Evolutionary conservation across 148 eudicot genomes (phyloP), one percentile per base, ranked within the genome.

Genomic region (Polygonum maritimum): DNA sequence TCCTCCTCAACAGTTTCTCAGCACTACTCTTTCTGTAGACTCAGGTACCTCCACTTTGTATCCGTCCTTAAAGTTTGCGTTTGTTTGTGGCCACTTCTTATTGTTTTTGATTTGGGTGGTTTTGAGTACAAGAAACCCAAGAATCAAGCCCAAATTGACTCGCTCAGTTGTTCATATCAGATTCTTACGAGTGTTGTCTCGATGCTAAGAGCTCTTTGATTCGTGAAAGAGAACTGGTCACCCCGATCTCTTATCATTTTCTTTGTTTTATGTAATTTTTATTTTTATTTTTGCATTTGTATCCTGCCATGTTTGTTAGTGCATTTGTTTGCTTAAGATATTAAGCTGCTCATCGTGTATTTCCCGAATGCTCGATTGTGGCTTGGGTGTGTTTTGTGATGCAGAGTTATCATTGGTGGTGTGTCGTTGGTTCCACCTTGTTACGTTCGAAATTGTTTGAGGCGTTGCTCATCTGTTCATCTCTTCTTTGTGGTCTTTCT

Each of bases 91-190:
- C 36, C 38, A 60, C 38, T 60, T 36, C 16, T 60, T 31, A 1
- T 0, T 26, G 31, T 26, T 5, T 60, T 60, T 8, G 10, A 60
- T 60, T 60, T 60, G 63, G 31, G 63, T 57, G 21, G 63, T 57
- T 57, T 57, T 57, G 69, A 13, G 69, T 60, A 60, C 69, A 60
- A 60, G 69, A 60, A 60, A 60, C 12, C 67, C 69, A 60, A 60
- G 36, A 57, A 60, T 60, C 69, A 26, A 26, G 36, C 8, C 69
- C 33, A 60, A 60, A 60, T 60, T 31, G 36, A 60, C 69, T 60
- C 69, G 36, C 10, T 26, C 60, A 54, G n/a, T 54, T 54, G 60
- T n/a, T 54, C 60, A 2, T 54, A 54, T 54, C 60, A 15, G 1
- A n/a, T 22, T 54, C 26, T 54, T 54, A 60, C 69, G 35, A 7